Evolutionary conservation across 768 basidiomycete genomes (phyloP), one percentile per base, ranked within the genome.

Genomic region (Pluteus cervinus): DNA sequence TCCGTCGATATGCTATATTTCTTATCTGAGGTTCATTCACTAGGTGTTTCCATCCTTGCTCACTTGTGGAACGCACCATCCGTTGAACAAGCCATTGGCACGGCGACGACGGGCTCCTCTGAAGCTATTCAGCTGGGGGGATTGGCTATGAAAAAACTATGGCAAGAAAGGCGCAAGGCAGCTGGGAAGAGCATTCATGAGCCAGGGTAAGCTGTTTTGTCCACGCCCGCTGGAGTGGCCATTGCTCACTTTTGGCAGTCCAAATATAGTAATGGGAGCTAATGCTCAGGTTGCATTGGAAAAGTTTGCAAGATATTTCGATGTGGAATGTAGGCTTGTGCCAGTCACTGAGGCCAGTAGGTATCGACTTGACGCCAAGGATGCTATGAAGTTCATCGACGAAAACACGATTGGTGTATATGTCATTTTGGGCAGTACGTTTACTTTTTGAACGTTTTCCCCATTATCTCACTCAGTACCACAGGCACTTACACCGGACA

Each of bases 121-220:
- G 83, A 86, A 59, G 83, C 81, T 2, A 75, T 79, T 38, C 76
- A 79, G 55, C 75, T 86, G 4, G 81, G 80, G n/a, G 82, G 81
- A 10, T 65, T 86, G 7, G 81, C 83, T 4, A 73, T 84, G 70
- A 86, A 85, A 63, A 75, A 72, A 45, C 65, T 73, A 7, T 85
- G 83, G 83, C 82, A 77, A 63, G 66, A 67, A 17, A 69, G 66
- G 17, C 78, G 80, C 29, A 84, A 82, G 49, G 72, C 72, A 14
- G 73, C 73, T 9, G 75, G 78, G 26, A 74, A 79, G 50, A 76
- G 70, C 57, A 80, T 86, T 24, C 87, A 90, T 48, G 76, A 86
- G 37, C 81, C 93, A 52, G 81, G 83, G 81, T 69, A 51, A 29
- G 61, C 50, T 15, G 29, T 10, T 24, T 28, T 3, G n/a, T 8